Base-by-base conservation (phyloP, 768 basidiomycete genomes). In the Lentinula guzmanii region DNA sequence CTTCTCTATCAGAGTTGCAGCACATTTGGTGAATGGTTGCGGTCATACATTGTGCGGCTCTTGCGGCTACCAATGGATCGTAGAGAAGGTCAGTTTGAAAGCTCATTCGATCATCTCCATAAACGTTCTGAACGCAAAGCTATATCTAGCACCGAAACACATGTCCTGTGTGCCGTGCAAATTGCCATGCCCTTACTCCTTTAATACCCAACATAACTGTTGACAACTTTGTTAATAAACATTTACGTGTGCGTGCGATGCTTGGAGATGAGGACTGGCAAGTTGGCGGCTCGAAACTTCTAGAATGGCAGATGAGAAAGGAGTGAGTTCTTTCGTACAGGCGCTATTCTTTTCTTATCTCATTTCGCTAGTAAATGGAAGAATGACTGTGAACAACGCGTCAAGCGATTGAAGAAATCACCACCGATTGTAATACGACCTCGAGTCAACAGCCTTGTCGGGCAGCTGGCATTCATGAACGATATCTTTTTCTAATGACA, bases 31-130 rank as follows among this genome's bases (percentile, higher is more conserved):
- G 24, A 88, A 85, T 67, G 87, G 89, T 2, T 91, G 90, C 65
- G 90, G 90, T 11, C 90, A 91, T 67, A 85, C 82, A 28, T 82
- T 81, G 62, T 91, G 90, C 61, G 90, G 86, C 7, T 78, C 82
- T 45, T 91, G 90, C 67, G 82, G 82, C 10, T 77, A 80, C 72
- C 70, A 76, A 61, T 91, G 89, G 89, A 73, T 83, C 57, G 66
- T 67, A 43, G 76, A 79, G 66, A 83, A 81, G 60, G 87, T 86
- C 62, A 48, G 80, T 35, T 35, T 54, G 16, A 43, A 13, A 28
- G 28, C 28, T 28, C 28, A 10, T 43, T n/a, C 13, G 16, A 15
- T n/a, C 42, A 15, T 43, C 16, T 58, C 43, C 53, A 34, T 50
- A 28, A 52, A 33, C 60, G 45, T 31, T 45, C 31, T 45, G 43